Evolutionary conservation across 345 rosid species (phyloP), one percentile per base, ranked within the genome.

Genomic region (Bruguiera parviflora): DNA sequence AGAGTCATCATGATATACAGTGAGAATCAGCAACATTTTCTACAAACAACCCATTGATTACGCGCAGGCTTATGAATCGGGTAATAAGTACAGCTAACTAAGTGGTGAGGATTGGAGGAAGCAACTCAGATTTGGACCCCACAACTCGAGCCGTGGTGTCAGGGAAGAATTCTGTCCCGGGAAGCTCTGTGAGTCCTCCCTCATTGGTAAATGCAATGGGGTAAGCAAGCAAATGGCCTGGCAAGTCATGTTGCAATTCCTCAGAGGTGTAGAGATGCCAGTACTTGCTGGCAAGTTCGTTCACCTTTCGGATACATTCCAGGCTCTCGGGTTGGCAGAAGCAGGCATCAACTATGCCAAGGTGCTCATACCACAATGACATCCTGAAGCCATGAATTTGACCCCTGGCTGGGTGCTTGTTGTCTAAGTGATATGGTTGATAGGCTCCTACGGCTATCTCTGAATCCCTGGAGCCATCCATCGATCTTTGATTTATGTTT

Each of bases 401-500:
- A 64, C 89, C 89, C 74, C 82, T 81, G 10, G 81, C 81, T n/a
- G 68, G 72, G 37, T 62, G 59, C 3, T 52, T 57, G 39, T 65
- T 64, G 29, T 69, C 66, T 10, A 85, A 58, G 67, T 83, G 78
- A 47, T 77, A 37, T 0, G 84, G 85, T 56, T 81, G 85, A 71
- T 80, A 79, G 20, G 79, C 89, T 61, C 82, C 89, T 78, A 77
- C 80, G 43, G 82, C 88, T 33, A 85, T 85, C 78, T 85, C 88
- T 13, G 88, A 62, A 59, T 85, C 86, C 63, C 88, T 76, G 5
- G 75, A 79, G 0, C 88, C 86, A 11, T 85, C 86, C 88, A 80
- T 85, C 2, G 88, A 85, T 65, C 88, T 73, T 58, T 85, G 85
- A 22, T 83, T 85, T 51, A 83, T 77, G 83, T 85, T 82, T 32